Evolutionary conservation across 306 rosid species (phyloP), one percentile per base, ranked within the genome.

Genomic region (Boehmeria nivea): DNA sequence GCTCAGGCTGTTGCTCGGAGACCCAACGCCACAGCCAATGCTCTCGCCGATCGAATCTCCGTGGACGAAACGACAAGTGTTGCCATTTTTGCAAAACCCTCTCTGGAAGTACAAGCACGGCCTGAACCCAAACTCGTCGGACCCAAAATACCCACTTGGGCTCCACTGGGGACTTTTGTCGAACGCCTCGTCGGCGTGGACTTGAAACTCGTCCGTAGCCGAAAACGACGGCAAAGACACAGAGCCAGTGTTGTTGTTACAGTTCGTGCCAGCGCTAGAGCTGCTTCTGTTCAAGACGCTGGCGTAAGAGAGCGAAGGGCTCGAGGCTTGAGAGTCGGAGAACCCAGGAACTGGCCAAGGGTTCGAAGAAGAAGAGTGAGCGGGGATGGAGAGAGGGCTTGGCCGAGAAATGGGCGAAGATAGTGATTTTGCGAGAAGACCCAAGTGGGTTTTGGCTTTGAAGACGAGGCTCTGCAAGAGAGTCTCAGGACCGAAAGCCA

Each of bases 81-180:
- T 56, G 8, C 95, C 95, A 51, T 90, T 90, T 59, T 90, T 90
- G 44, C 97, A 90, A 56, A 80, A 84, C 15, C 97, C 97, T 49
- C 83, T 84, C 0, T 90, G 87, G 72, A 62, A 90, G 68, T 86
- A 86, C 73, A 84, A 88, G 33, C 95, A 86, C 3, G 95, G 84
- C 58, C 77, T 81, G 31, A 51, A 81, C 24, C 87, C 89, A 56
- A 73, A 65, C 63, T 84, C 91, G 51, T 68, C 60, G n/a, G n/a
- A n/a, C 61, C 76, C 88, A 1, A 73, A 37, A 28, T 60, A 8
- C 72, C 88, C 47, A 75, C 77, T 51, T 61, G 79, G 27, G 81
- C 84, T 9, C 52, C 52, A 4, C 26, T 24, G 23, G 79, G 83
- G 6, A 77, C 87, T 16, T 67, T 49, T 36, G 82, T 82, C 84